Evolutionary conservation across 805 yeast genomes (phyloP), one percentile per base, ranked within the genome.

Genomic region (Zygoascus biomembranicola): DNA sequence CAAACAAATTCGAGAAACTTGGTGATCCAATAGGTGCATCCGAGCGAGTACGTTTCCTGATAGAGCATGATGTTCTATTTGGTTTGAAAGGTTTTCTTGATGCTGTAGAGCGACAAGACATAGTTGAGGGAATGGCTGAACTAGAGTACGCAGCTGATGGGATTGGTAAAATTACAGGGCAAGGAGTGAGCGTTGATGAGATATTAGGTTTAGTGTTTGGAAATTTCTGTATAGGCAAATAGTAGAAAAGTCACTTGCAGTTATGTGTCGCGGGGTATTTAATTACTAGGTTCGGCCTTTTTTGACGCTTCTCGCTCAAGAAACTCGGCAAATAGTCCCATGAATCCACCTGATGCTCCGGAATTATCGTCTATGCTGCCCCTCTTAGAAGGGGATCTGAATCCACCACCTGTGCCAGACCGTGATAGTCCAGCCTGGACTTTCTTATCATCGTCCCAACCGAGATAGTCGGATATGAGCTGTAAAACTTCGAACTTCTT

Each of bases 141-240:
- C 72, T 94, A 42, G 77, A 78, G 49, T 77, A 77, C 49, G 82
- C 96, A 0, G 81, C 85, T 18, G 89, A 85, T 13, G 97, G 97
- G 0, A 85, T 94, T 41, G 97, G 97, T 0, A 87, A 84, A 63
- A 86, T 94, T 26, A 90, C 97, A 0, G 99, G 98, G 1, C 86
- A 87, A 42, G 79, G 88, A 0, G 81, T 92, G 13, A 96, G 95
- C 0, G 77, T 90, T 0, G 97, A 94, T 61, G 98, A 94, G 63
- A 82, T 94, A 0, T 72, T 94, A 5, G 97, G 94, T 0, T 92
- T 87, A 1, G 94, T 94, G 0, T 94, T 94, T 64, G 83, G 96
- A 1, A 85, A 82, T 57, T 94, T 94, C 66, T 94, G 99, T 68
- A 89, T 94, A 20, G 99, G 99, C 0, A 92, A 92, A 67, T 92